Conservation (phyloP, 345 rosid species). For the Viola odorata region DNA sequence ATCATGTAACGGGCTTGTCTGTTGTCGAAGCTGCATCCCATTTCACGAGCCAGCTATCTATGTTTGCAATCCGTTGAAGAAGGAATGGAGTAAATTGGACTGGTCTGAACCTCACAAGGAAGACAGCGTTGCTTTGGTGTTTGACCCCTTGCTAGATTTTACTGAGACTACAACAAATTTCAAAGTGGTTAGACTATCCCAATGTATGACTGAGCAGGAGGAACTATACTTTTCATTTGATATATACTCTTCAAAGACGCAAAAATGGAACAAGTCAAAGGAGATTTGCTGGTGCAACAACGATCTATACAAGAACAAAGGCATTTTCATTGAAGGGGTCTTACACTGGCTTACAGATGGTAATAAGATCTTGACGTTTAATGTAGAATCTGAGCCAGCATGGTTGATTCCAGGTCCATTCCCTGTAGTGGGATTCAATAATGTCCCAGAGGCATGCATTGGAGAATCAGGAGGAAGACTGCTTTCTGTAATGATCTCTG, state of each 20-base stretch:
- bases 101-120: conserved; percentile 24
- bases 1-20: conserved; percentile 38
- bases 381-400: conserved; percentile 26
- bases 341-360: conserved; percentile 39
- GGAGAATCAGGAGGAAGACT: conserved; percentile 29
- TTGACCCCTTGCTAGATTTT: conserved; percentile 24
- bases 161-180: conserved; percentile 18
- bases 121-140: conserved; percentile 27
- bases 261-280: conserved; percentile 28
- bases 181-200: conserved; percentile 24
- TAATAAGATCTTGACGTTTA: conserved; percentile 30
- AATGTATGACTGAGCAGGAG: conserved; percentile 8
- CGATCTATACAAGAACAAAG: conserved; percentile 27
- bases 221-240: conserved; percentile 20
- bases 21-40: conserved; percentile 32
- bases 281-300: conserved; percentile 27
- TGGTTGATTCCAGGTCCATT: conserved; percentile 33
- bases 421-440: conserved; percentile 16
- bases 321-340: conserved; percentile 25
- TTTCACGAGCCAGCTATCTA: conserved; percentile 25
- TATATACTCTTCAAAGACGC: conserved; percentile 23
- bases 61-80: conserved; percentile 39
- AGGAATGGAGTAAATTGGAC: conserved; percentile 26
- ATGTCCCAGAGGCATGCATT: conserved; percentile 30
- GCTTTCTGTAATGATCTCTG: conserved; percentile 26